Evolutionary conservation across 768 basidiomycete genomes (phyloP).

Genomic region (Rhodotorula paludigena): DNA sequence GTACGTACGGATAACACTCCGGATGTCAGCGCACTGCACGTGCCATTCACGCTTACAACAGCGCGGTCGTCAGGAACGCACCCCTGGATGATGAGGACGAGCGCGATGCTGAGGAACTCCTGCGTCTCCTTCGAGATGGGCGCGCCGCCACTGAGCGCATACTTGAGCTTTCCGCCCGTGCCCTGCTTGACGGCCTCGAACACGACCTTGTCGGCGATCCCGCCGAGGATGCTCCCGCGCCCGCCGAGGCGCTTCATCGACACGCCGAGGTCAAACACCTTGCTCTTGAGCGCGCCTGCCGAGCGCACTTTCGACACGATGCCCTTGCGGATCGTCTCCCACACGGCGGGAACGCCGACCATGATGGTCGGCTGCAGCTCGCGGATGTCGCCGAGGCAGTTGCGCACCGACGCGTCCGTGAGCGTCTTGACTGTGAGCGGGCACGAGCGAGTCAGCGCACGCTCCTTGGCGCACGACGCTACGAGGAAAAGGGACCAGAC

Average conservation of each 20-base stretch:
- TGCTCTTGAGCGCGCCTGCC: constrained; percentile 63
- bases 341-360: constrained; percentile 91
- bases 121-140: constrained; percentile 81
- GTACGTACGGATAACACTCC: neutral
- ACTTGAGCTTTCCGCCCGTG: constrained; percentile 79
- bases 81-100: constrained; percentile 82
- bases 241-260: constrained; percentile 61
- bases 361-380: constrained; percentile 81
- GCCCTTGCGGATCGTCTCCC: constrained; percentile 89
- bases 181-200: constrained; percentile 70
- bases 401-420: constrained; percentile 63
- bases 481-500: neutral
- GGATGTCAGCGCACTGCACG: too few species aligned
- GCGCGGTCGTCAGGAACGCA: constrained; percentile 47
- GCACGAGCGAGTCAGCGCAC: neutral
- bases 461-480: neutral
- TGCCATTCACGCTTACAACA: too few species aligned
- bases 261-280: constrained; percentile 73
- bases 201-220: constrained; percentile 69
- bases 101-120: constrained; percentile 73
- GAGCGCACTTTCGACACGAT: constrained; percentile 74
- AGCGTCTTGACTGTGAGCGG: constrained; percentile 67
- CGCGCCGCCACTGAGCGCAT: constrained; percentile 75
- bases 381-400: constrained; percentile 75
- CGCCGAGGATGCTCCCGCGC: constrained; percentile 60